phyloP scores from a whole-genome alignment of 148 eudicot species.

The Rhododendron vialii region DNA sequence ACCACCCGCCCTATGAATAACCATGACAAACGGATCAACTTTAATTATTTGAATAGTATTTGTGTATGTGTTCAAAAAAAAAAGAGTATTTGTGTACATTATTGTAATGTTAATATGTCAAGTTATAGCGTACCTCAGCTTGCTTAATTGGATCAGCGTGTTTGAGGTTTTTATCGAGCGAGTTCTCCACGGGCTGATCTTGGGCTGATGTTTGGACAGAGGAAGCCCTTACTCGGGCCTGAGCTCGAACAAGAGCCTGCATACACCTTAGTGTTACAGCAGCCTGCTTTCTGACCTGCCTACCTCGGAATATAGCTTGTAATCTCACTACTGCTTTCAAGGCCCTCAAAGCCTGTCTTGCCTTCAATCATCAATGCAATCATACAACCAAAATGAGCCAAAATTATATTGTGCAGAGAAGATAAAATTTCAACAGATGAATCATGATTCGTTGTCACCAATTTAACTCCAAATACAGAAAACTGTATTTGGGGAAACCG shows the following conservation, averaged over 20 bases:
- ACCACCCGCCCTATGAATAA: conserved; percentile 68
- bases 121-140: conserved; percentile 47
- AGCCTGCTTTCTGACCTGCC: conserved; percentile 84
- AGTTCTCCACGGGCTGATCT: conserved; percentile 19
- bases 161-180: conserved; percentile 11
- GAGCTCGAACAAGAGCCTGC: conserved; percentile 90
- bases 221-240: conserved; percentile 61
- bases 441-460: neutral
- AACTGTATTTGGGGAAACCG: neutral
- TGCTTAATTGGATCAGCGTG: conserved; percentile 48
- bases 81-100: neutral
- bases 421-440: neutral
- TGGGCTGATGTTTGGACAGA: conserved; percentile 35
- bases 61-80: neutral
- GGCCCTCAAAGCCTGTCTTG: conserved; percentile 75
- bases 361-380: conserved; percentile 31
- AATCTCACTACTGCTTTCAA: conserved; percentile 73
- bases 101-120: neutral
- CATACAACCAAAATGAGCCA: neutral
- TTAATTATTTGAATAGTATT: neutral
- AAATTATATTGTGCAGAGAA: neutral
- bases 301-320: conserved; percentile 82
- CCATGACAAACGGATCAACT: neutral
- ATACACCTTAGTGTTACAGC: conserved; percentile 76
- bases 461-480: neutral